Conservation (phyloP, 148 eudicot species). For the Chenopodium formosanum region DNA sequence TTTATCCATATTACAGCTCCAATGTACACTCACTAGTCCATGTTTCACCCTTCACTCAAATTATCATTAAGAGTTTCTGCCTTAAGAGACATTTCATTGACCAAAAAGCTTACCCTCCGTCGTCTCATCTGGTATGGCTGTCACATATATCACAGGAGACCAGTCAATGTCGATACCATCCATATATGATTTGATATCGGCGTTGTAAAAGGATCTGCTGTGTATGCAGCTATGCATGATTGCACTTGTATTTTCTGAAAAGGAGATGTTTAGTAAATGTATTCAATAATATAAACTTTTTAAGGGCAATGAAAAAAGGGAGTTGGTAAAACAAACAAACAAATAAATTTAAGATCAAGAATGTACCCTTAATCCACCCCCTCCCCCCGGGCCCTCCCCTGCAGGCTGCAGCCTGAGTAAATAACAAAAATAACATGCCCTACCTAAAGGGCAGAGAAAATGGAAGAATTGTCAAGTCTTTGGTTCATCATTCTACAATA, state of each 20-base stretch:
- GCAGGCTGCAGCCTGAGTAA: not conserved
- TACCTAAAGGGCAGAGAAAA: not conserved
- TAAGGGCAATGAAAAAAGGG: not conserved
- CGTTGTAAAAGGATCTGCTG: constrained; percentile 36
- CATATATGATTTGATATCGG: constrained; percentile 49
- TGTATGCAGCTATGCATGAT: constrained; percentile 64
- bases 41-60: not conserved
- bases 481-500: not conserved
- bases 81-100: not conserved
- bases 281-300: not conserved
- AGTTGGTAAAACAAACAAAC: not conserved
- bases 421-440: not conserved
- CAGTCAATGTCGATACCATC: constrained; percentile 63
- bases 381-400: not conserved
- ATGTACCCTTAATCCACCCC: not conserved
- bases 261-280: not conserved
- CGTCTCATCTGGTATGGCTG: constrained; percentile 61
- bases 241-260: constrained; percentile 53
- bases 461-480: not conserved
- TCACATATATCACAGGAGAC: constrained; percentile 64
- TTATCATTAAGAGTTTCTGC: not conserved
- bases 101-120: constrained; percentile 54
- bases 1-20: not conserved
- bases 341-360: not conserved
- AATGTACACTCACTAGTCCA: not conserved